Base-by-base conservation (phyloP, 768 basidiomycete genomes). In the Trametes cubensis region DNA sequence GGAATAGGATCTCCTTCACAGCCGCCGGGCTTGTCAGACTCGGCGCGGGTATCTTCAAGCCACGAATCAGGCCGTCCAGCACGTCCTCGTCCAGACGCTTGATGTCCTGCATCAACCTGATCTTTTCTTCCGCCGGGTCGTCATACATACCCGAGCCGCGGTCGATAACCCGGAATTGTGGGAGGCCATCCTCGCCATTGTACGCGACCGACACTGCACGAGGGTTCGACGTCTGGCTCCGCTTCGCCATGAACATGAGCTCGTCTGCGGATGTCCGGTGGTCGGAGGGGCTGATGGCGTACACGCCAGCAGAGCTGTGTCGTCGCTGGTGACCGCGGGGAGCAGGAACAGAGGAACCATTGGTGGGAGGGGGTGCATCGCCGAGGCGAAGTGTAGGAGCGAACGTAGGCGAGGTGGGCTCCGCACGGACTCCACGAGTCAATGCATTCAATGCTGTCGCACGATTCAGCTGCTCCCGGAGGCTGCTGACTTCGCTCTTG, bases 1-100 rank as follows among this genome's bases (percentile, higher is more conserved):
- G 97, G 88, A 99, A 99, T 44, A 99, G 82, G 56, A 99, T 95
- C 74, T 99, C 97, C 76, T 98, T 98, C 64, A 94, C 88, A 20
- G 89, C 87, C n/a, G 95, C 92, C 0, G 95, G 92, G 70, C 91
- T 96, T 48, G 90, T 90, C 46, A 93, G 79, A 70, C 89, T 95
- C 0, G 96, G 94, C 26, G 88, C 84, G 34, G 95, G 94, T 56
- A 98, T 95, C 79, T 95, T 97, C 69, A 99, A 78, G 41, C 93
- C 89, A 48, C 92, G 87, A 70, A 99, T 85, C 41, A 99, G 81
- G 30, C 95, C 94, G 62, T 91, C 83, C 14, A 99, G 79, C 48
- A 98, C 89, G 72, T 99, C 97, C 72, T 95, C 93, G 69, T 99
- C 97, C 56, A 98, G 77, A 45, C 84, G 88, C 72, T 90, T 92